Evolutionary conservation across 805 yeast species (phyloP).

Genomic region (Saccharomycopsis olivae): DNA sequence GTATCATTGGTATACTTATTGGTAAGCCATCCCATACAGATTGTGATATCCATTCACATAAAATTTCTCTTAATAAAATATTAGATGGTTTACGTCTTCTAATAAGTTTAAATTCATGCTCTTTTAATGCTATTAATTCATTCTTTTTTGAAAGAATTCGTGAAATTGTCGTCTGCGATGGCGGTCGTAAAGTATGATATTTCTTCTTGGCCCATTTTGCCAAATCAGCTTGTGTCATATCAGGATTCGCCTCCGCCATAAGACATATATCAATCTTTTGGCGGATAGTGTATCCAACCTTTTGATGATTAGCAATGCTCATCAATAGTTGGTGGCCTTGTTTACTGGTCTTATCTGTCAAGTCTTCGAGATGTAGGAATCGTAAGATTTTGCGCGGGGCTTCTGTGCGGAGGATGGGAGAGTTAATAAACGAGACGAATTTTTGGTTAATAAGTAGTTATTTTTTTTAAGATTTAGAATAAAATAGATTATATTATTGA

Average conservation of each 20-base stretch:
- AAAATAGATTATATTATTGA: too few species aligned
- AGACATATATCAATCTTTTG: slow-evolving; percentile 60
- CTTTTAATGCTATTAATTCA: slow-evolving; percentile 39
- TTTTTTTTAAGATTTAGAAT: too few species aligned
- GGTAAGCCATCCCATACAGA: slow-evolving; percentile 60
- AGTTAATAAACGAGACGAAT: too few species aligned
- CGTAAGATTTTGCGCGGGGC: background rate
- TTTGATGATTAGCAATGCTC: slow-evolving; percentile 11
- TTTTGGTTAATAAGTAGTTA: too few species aligned
- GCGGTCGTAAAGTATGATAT: slow-evolving; percentile 41
- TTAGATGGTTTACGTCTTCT: slow-evolving; percentile 44
- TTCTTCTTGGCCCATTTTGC: slow-evolving; percentile 54
- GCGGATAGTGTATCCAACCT: slow-evolving; percentile 47
- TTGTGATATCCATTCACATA: slow-evolving; percentile 62
- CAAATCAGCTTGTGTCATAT: slow-evolving; percentile 55
- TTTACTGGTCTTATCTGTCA: too few species aligned
- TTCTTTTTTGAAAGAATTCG: slow-evolving; percentile 48
- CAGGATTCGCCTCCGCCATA: slow-evolving; percentile 56
- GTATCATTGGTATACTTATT: slow-evolving; percentile 51
- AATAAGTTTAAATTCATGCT: slow-evolving; percentile 39
- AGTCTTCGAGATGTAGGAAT: too few species aligned
- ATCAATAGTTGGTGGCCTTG: background rate
- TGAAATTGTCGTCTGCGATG: slow-evolving; percentile 60
- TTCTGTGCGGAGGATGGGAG: too few species aligned
- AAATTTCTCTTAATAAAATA: slow-evolving; percentile 43